A percentile compares a stretch with the other conserved stretches of the same genome.
Evolutionary conservation across 805 yeast genomes (phyloP).

Genomic region (Grigorovia transvaalensis): DNA sequence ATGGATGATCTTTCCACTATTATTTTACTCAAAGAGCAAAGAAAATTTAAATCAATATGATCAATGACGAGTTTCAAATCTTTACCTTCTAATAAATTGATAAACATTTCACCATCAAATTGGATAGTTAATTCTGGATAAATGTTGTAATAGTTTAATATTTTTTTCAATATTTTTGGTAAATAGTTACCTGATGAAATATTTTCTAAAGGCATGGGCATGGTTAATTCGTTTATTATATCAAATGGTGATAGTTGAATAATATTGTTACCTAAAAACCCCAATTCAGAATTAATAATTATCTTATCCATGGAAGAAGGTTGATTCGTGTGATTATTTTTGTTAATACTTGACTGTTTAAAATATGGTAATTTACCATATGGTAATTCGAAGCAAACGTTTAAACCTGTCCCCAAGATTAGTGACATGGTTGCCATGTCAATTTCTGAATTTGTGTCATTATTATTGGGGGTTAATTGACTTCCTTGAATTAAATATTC

Average conservation of each 20-base stretch:
- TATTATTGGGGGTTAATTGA: conserved; percentile 4
- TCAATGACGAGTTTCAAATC: neutral
- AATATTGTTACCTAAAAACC: conserved; percentile 17
- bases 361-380: conserved; percentile 8
- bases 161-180: conserved; percentile 13
- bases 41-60: conserved; percentile 3
- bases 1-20: conserved; percentile 19
- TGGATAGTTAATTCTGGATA: conserved; percentile 5
- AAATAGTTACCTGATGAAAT: conserved; percentile 23
- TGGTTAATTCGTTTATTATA: neutral
- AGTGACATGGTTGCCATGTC: conserved; percentile 32
- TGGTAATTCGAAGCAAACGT: conserved; percentile 35
- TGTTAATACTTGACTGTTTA: conserved; percentile 3
- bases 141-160: conserved; percentile 10
- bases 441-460: conserved; percentile 11
- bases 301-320: conserved; percentile 1
- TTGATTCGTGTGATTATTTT: neutral
- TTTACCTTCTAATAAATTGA: conserved; percentile 7
- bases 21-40: conserved; percentile 8
- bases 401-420: conserved; percentile 63
- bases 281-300: conserved; percentile 21
- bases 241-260: conserved; percentile 17
- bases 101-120: conserved; percentile 17
- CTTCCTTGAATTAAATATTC: conserved; percentile 16
- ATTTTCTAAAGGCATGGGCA: conserved; percentile 22